These are phyloP conservation scores for Antitrichia curtipendula DNA, from an alignment of 225 moss, liverwort and hornwort species.

Conservation along the genomic window DNA sequence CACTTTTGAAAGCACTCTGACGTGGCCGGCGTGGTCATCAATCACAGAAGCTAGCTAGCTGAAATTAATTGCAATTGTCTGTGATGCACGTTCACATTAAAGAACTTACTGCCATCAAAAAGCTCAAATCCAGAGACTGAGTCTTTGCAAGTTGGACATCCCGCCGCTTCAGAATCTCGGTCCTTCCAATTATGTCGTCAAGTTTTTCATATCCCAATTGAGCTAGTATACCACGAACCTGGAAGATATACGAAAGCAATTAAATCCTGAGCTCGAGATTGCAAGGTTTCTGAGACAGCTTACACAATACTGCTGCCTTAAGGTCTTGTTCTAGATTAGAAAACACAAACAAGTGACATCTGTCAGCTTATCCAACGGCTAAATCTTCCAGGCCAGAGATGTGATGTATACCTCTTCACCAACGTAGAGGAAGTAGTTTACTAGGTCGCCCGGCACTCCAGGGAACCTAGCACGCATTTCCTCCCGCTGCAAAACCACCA, in stretches of 20 bases:
- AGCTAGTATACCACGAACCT: constrained; percentile 89
- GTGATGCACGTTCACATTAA: background rate
- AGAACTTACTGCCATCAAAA: constrained; percentile 50
- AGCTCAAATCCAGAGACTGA: constrained; percentile 65
- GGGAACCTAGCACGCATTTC: constrained; percentile 94
- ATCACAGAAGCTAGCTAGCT: background rate
- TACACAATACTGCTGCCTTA: background rate
- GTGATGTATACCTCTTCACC: constrained; percentile 65
- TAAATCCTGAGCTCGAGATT: background rate
- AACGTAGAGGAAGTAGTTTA: constrained; percentile 87
- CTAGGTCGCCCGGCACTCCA: constrained; percentile 91
- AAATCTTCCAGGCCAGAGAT: background rate
- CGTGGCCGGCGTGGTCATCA: background rate
- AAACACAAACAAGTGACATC: background rate
- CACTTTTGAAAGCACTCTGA: background rate
- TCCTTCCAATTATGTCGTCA: constrained; percentile 82
- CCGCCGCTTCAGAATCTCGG: constrained; percentile 58
- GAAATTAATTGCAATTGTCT: background rate
- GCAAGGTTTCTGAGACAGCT: background rate
- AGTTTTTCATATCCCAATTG: constrained; percentile 77
- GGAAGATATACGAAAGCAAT: background rate
- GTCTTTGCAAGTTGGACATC: constrained; percentile 54
- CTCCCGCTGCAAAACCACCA: constrained; percentile 52
- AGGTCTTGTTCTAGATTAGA: background rate
- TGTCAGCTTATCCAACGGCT: background rate